Conservation (phyloP, 768 basidiomycete species). For the Tylopilus sp. region DNA sequence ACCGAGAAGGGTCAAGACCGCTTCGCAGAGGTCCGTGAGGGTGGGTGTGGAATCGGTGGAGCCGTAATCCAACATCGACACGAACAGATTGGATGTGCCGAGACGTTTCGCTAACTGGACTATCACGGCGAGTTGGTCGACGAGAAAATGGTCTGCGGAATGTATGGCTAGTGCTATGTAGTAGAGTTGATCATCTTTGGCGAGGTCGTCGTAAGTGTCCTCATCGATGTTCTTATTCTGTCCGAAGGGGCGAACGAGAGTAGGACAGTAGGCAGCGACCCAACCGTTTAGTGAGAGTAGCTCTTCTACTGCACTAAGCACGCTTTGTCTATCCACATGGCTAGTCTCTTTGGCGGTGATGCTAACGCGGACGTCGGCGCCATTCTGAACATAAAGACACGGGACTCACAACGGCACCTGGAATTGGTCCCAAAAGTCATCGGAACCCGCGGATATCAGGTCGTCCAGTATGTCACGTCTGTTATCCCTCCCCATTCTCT, state of each 20-base stretch:
- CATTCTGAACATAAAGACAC: neutral
- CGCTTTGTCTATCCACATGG: slow-evolving; percentile 86
- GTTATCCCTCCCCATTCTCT: slow-evolving; percentile 83
- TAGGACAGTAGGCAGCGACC: slow-evolving; percentile 95
- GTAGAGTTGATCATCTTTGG: slow-evolving; percentile 79
- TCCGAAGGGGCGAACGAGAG: slow-evolving; percentile 90
- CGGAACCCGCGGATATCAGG: slow-evolving; percentile 70
- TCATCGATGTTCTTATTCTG: slow-evolving; percentile 73
- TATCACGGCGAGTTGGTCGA: slow-evolving; percentile 97
- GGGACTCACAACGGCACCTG: slow-evolving; percentile 84
- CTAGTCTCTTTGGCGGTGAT: slow-evolving; percentile 81
- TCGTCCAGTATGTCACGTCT: slow-evolving; percentile 75
- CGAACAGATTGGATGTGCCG: slow-evolving; percentile 87
- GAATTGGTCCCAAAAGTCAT: slow-evolving; percentile 90
- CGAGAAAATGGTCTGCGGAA: slow-evolving; percentile 97
- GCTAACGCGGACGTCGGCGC: slow-evolving; percentile 35
- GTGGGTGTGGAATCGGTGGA: slow-evolving; percentile 95
- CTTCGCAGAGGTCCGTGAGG: slow-evolving; percentile 90
- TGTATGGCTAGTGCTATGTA: slow-evolving; percentile 95
- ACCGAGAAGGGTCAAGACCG: slow-evolving; percentile 88
- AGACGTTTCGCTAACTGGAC: slow-evolving; percentile 92
- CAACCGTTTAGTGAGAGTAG: slow-evolving; percentile 95
- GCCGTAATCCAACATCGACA: slow-evolving; percentile 97
- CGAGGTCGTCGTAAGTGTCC: slow-evolving; percentile 86
- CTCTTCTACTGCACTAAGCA: slow-evolving; percentile 87